Evolutionary conservation across 345 rosid species (phyloP).

Genomic region (Corymbia maculata): DNA sequence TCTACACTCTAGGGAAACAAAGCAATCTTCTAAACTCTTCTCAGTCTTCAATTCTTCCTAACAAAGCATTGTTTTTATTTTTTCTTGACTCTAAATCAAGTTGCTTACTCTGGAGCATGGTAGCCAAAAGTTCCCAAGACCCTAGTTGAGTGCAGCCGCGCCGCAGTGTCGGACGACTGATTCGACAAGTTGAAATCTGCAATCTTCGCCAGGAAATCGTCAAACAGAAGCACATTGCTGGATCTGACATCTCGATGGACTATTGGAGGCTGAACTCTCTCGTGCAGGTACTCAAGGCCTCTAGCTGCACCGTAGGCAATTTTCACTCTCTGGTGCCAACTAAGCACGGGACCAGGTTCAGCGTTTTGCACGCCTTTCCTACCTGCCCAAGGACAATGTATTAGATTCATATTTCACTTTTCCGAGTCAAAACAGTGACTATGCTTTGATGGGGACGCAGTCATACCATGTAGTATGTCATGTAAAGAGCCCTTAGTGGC

Average conservation of each 20-base stretch:
- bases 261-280: conserved; percentile 83
- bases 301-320: conserved; percentile 87
- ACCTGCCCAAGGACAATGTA: conserved; percentile 28
- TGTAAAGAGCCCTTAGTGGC: conserved; percentile 89
- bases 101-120: conserved; percentile 89
- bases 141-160: conserved; percentile 91
- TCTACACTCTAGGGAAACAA: background rate
- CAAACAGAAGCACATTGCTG: conserved; percentile 85
- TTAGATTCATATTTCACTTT: background rate
- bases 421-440: background rate
- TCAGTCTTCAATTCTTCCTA: background rate
- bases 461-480: conserved; percentile 78
- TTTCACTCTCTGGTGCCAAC: conserved; percentile 86
- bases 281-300: conserved; percentile 93
- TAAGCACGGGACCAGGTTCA: conserved; percentile 87
- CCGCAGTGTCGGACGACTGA: conserved; percentile 82
- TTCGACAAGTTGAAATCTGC: conserved; percentile 91
- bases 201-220: conserved; percentile 70
- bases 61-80: background rate
- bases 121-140: conserved; percentile 98
- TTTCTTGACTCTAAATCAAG: background rate
- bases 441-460: background rate
- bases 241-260: conserved; percentile 94
- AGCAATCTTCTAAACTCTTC: background rate
- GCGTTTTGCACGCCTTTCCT: conserved; percentile 96